Base-by-base conservation (phyloP, 208 protist genomes). In the Endotrypanum monterogeii region DNA sequence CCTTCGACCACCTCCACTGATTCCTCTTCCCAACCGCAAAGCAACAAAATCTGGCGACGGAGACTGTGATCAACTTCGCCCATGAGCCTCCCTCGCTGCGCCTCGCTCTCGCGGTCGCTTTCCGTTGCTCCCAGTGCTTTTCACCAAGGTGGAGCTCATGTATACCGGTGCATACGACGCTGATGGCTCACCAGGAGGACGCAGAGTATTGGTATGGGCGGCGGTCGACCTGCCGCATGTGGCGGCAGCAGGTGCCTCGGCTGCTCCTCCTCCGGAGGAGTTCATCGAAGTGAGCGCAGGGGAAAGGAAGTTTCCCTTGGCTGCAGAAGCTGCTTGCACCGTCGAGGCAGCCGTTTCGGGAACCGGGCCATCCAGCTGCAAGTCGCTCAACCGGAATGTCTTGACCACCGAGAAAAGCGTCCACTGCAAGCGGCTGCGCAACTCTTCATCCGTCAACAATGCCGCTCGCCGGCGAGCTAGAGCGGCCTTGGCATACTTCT, bases 341-440 rank as follows among this genome's bases (percentile, higher is more conserved):
- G 75, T 79, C 23, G 86, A 88, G 9, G 76, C 81, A 8, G 89
- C 89, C 32, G 85, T 80, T 28, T 88, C 81, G 30, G 90, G 89
- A 66, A 92, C 74, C 14, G 89, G 83, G 0, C 89, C 93, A 62
- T 97, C 93, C 3, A 97, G 83, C 52, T 82, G 77, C 72, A 95
- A 74, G 68, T 97, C 93, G 25, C 78, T 84, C 23, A 94, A 65
- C 12, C 58, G 79, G 57, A 97, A 95, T 8, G 82, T 85, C 50
- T 89, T 82, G 2, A 94, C 73, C 28, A 97, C 93, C 28, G 86
- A 89, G 71, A 97, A 97, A 46, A 83, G 74, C 44, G 82, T 84
- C 91, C 93, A 97, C 69, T 94, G 84, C 67, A 97, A 84, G 71
- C 84, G 85, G 20, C 85, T 85, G n/a, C 85, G 86, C 50, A 97